Evolutionary conservation across 2,329 filamentous ascomycete species (phyloP).

Genomic region (Grosmannia huntii): DNA sequence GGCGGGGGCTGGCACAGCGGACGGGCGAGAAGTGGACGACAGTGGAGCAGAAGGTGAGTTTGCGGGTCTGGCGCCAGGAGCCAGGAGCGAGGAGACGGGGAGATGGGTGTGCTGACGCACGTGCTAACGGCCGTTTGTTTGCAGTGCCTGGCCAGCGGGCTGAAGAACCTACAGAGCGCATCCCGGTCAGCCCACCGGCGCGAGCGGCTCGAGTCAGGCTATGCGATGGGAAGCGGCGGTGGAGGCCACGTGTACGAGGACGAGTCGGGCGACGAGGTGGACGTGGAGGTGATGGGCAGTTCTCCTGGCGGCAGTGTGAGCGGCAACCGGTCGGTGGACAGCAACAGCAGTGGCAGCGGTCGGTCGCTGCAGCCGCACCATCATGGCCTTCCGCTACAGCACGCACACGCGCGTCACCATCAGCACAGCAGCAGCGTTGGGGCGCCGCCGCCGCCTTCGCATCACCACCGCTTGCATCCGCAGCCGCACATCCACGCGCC

Average conservation of each 20-base stretch:
- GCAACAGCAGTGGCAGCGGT: neutral
- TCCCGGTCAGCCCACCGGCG: conserved; percentile 53
- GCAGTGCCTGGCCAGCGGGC: conserved; percentile 71
- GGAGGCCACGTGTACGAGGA: conserved; percentile 36
- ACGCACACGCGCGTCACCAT: neutral
- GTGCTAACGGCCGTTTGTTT: neutral
- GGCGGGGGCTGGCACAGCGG: conserved; percentile 57
- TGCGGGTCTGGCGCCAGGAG: conserved; percentile 3
- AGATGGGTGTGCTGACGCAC: neutral
- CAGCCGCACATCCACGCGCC: conserved; percentile 12
- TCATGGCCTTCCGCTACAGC: neutral
- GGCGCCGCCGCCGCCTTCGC: neutral
- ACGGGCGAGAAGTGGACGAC: conserved; percentile 77
- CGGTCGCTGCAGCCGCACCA: neutral
- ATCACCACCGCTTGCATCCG: neutral
- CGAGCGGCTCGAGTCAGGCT: conserved; percentile 40
- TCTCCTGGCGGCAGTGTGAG: conserved; percentile 23
- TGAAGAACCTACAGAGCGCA: conserved; percentile 66
- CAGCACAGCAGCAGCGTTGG: conserved; percentile 2
- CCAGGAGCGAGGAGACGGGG: no score
- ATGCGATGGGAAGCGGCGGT: neutral
- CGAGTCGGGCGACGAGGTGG: conserved; percentile 55
- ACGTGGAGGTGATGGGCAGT: conserved; percentile 37
- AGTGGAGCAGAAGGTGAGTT: conserved; percentile 48
- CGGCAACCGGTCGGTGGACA: neutral